phyloP scores from a whole-genome alignment of 257 asterid genomes.

The Henckelia pumila region DNA sequence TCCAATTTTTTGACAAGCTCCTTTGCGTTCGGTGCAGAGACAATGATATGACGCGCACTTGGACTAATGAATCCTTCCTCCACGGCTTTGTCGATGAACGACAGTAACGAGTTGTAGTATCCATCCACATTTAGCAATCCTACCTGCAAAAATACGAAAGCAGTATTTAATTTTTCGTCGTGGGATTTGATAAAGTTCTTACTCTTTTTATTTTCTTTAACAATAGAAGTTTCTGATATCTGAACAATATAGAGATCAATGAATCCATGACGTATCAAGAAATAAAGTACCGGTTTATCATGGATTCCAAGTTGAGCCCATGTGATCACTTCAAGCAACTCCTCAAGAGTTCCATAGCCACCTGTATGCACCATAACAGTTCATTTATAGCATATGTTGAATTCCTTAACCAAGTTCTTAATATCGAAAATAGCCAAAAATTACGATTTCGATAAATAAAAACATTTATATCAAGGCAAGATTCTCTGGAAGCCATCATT shows the following conservation, averaged over 20 bases:
- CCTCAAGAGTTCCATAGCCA: conserved; percentile 62
- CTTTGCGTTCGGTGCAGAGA: conserved; percentile 47
- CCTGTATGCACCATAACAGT: conserved; percentile 26
- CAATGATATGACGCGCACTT: conserved; percentile 51
- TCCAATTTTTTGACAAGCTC: conserved; percentile 53
- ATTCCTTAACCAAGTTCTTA: neutral
- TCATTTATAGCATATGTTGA: neutral
- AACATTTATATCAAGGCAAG: conserved; percentile 2
- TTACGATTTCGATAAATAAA: neutral
- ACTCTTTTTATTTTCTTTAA: neutral
- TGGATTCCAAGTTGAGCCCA: conserved; percentile 68
- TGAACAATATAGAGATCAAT: neutral
- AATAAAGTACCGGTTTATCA: conserved; percentile 50
- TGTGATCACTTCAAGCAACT: conserved; percentile 54
- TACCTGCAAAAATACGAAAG: conserved; percentile 34
- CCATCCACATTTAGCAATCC: conserved; percentile 60
- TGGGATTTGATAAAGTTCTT: neutral
- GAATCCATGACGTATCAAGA: neutral
- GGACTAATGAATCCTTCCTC: conserved; percentile 60
- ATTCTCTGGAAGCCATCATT: conserved; percentile 14
- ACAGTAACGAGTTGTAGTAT: conserved; percentile 42
- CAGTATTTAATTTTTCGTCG: neutral
- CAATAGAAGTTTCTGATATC: neutral
- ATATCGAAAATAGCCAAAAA: neutral
- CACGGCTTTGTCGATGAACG: conserved; percentile 53